Conservation (phyloP, 1,284 basidiomycete species). For the Hypsizygus ulmarius region DNA sequence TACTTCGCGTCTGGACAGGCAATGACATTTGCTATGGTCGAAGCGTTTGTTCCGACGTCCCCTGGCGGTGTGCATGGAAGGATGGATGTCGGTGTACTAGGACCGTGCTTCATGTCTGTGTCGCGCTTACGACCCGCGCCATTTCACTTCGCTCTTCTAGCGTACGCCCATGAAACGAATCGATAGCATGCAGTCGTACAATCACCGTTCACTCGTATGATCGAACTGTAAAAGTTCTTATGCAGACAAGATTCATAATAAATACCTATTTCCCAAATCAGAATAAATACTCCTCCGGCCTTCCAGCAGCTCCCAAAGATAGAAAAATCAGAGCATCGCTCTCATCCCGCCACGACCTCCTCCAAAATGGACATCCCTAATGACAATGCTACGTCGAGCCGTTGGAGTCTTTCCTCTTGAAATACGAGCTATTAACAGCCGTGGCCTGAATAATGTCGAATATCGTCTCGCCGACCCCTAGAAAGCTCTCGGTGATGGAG, state of each 20-base stretch:
- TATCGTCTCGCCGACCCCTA: constrained; percentile 84
- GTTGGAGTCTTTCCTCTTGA: constrained; percentile 53
- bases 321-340: background rate
- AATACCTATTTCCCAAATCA: constrained; percentile 16
- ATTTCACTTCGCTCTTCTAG: background rate
- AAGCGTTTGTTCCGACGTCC: no score
- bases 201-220: constrained; percentile 2
- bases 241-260: constrained; percentile 12
- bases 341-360: background rate
- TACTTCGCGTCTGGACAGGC: no score
- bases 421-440: constrained; percentile 81
- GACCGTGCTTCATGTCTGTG: no score
- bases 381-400: constrained; percentile 20
- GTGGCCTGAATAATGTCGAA: constrained; percentile 82
- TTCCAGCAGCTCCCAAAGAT: background rate
- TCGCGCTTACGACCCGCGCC: no score
- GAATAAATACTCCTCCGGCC: background rate
- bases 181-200: background rate
- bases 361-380: constrained; percentile 12
- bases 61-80: no score
- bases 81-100: no score
- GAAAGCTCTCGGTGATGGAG: constrained; percentile 76
- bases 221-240: constrained; percentile 9
- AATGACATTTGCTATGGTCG: no score
- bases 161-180: background rate